Evolutionary conservation across 2,329 filamentous ascomycete genomes (phyloP).

Genomic region (Parastagonospora nodorum): DNA sequence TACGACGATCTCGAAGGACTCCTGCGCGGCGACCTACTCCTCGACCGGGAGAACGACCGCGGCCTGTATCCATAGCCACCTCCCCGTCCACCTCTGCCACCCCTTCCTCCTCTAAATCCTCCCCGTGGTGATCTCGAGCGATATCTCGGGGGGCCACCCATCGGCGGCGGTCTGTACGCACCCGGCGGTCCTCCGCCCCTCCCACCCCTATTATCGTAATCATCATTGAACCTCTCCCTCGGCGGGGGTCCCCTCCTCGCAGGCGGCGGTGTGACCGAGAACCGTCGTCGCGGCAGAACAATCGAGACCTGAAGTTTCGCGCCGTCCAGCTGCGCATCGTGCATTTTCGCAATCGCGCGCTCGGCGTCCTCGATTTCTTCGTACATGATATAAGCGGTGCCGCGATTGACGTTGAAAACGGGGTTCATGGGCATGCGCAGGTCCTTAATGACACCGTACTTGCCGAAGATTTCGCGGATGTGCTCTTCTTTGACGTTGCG

Average conservation of each 20-base stretch:
- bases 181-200: conserved; percentile 42
- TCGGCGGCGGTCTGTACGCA: conserved; percentile 44
- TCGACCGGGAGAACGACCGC: conserved; percentile 40
- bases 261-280: conserved; percentile 77
- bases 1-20: conserved; percentile 50
- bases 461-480: conserved; percentile 87
- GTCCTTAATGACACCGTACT: conserved; percentile 83
- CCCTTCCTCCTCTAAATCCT: conserved; percentile 35
- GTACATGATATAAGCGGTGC: conserved; percentile 91
- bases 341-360: conserved; percentile 91
- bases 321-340: conserved; percentile 92
- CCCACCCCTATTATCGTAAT: conserved; percentile 19
- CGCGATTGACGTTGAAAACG: conserved; percentile 84
- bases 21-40: conserved; percentile 50
- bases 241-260: conserved; percentile 61
- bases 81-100: conserved; percentile 43
- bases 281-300: conserved; percentile 80
- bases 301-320: conserved; percentile 84
- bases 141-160: conserved; percentile 33
- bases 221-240: conserved; percentile 31
- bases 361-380: conserved; percentile 78
- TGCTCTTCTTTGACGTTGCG: conserved; percentile 93
- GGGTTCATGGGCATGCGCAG: conserved; percentile 89
- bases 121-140: conserved; percentile 48
- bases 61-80: conserved; percentile 31